phyloP scores from a whole-genome alignment of 1,139 yeast genomes.

The Geotrichum aggregatum region DNA sequence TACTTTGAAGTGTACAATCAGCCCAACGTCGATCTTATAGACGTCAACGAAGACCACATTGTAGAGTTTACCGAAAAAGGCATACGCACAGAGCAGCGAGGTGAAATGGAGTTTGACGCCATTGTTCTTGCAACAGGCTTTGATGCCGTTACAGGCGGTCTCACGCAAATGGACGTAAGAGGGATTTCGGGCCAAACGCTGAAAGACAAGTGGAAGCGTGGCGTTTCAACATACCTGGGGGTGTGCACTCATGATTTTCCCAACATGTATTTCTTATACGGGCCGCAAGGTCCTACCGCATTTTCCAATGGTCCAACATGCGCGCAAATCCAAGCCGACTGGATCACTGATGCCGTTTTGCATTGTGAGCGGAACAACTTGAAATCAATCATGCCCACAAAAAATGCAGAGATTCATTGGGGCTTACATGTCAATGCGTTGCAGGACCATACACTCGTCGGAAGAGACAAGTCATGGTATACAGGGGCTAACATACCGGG shows the following conservation, averaged over 20 bases:
- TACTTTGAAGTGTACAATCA: slow-evolving; percentile 34
- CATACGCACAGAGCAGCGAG: slow-evolving; percentile 26
- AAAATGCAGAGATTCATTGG: slow-evolving; percentile 18
- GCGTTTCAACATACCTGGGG: slow-evolving; percentile 33
- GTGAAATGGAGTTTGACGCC: slow-evolving; percentile 30
- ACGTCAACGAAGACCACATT: slow-evolving; percentile 31
- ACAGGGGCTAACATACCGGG: slow-evolving; percentile 35
- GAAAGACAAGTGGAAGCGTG: slow-evolving; percentile 30
- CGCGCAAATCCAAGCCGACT: slow-evolving; percentile 30
- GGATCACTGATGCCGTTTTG: slow-evolving; percentile 26
- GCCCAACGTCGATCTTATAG: slow-evolving; percentile 33
- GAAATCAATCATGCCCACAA: slow-evolving; percentile 23
- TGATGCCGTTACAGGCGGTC: slow-evolving; percentile 37
- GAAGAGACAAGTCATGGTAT: slow-evolving; percentile 29
- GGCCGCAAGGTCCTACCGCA: slow-evolving; percentile 37
- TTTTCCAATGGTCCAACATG: slow-evolving; percentile 36
- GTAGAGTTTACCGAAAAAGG: slow-evolving; percentile 31
- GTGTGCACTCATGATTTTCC: slow-evolving; percentile 31
- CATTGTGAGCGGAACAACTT: slow-evolving; percentile 21
- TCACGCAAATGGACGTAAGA: slow-evolving; percentile 29
- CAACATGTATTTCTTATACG: slow-evolving; percentile 35
- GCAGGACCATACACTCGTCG: slow-evolving; percentile 17
- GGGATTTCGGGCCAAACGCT: slow-evolving; percentile 28
- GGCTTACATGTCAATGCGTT: slow-evolving; percentile 18
- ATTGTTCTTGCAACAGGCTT: slow-evolving; percentile 37